Evolutionary conservation across 345 rosid species (phyloP).

Genomic region (Hibiscus tridactylites): DNA sequence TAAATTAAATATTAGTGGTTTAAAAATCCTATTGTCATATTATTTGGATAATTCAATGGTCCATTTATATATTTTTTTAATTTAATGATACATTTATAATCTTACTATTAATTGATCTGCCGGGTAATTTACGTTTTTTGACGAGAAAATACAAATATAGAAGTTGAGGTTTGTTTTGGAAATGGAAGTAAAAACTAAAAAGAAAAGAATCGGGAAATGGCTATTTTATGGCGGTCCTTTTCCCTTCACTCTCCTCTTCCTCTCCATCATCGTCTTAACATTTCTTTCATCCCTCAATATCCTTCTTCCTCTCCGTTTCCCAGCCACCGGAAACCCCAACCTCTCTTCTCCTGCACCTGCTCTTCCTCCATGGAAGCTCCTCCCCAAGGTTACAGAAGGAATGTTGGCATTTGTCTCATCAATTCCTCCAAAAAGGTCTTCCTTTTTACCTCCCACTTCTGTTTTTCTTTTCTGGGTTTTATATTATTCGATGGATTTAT

Average conservation of each 20-base stretch:
- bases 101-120: too few relatives aligned
- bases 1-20: too few relatives aligned
- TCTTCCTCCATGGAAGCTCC: constrained; percentile 70
- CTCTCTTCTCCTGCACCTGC: constrained; percentile 13
- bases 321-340: constrained; percentile 11
- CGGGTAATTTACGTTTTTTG: too few relatives aligned
- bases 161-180: too few relatives aligned
- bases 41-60: too few relatives aligned
- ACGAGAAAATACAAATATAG: too few relatives aligned
- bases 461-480: neutral
- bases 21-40: too few relatives aligned
- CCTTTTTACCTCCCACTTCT: too few relatives aligned
- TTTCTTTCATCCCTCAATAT: constrained; percentile 17
- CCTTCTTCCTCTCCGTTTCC: constrained; percentile 22
- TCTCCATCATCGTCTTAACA: neutral
- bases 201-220: constrained; percentile 17
- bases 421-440: constrained; percentile 70
- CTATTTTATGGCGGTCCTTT: constrained; percentile 22
- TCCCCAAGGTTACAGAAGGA: constrained; percentile 83
- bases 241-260: constrained; percentile 7
- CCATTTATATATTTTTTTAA: too few relatives aligned
- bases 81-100: too few relatives aligned
- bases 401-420: constrained; percentile 87
- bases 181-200: neutral
- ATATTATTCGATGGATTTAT: neutral